Base-by-base conservation (phyloP, 305 asterid genomes). In the Coffea humblotiana region DNA sequence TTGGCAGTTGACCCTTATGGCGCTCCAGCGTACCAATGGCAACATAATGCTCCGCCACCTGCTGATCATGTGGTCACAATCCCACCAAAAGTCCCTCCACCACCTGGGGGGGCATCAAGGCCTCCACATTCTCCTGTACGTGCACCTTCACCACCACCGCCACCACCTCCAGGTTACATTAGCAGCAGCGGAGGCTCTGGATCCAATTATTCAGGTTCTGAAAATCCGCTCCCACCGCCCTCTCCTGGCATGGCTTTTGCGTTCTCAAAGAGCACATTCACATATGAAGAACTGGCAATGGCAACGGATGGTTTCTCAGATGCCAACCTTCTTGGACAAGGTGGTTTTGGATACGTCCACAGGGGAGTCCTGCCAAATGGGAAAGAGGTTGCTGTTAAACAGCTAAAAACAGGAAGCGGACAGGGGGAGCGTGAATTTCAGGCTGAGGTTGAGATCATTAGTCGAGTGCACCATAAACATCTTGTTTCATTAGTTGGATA, bases 321-420 rank as follows among this genome's bases (percentile, higher is more conserved):
- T 19, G 97, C 99, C 47, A 95, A 95, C 87, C 93, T 95, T 82
- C 95, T 95, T 2, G 98, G 99, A 70, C 99, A 95, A 85, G 99
- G 99, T 71, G 99, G 99, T 58, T 95, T 95, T 74, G 99, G 99
- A 47, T 95, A 89, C 77, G 99, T 95, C 77, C 99, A 95, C 49
- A 86, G 87, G 75, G 99, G 99, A 48, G 85, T 93, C 65, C 95
- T 95, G 76, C 98, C 98, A 14, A 93, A 88, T 54, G 99, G 99
- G 29, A 95, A 89, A 84, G 98, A 93, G 78, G 95, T 95, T 43
- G 99, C 99, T 0, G 92, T 95, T 61, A 95, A 95, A 87, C 93
- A 90, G 87, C 90, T 95, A 0, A 95, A 95, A 86, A 91, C 93
- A 10, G 98, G 98, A 27, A 95, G 99, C 72, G 98, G 98, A 54